These are phyloP conservation scores for Colletotrichum filicis DNA, from an alignment of 2,329 filamentous ascomycete species.

Conservation along the genomic window DNA sequence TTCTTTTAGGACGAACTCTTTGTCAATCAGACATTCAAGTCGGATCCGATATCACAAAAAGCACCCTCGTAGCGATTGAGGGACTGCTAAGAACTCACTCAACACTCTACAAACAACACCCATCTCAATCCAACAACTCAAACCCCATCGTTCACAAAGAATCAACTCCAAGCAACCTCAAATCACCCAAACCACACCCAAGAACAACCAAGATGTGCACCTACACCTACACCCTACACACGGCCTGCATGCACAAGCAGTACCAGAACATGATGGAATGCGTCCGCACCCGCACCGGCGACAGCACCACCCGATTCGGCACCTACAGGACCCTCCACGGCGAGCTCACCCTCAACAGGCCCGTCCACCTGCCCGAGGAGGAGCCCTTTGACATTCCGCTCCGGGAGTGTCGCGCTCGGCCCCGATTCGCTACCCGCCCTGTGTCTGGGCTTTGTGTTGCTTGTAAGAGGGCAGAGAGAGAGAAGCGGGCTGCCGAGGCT, in stretches of 20 bases:
- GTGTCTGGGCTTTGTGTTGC: conserved; percentile 37
- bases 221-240: conserved; percentile 42
- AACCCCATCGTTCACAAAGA: background rate
- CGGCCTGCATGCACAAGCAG: conserved; percentile 43
- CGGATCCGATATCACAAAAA: too few relatives aligned
- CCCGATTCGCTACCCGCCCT: conserved; percentile 38
- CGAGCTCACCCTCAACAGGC: conserved; percentile 32
- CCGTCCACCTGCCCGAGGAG: conserved; percentile 30
- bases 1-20: too few relatives aligned
- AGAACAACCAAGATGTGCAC: conserved; percentile 43
- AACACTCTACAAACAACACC: too few relatives aligned
- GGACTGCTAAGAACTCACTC: too few relatives aligned
- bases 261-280: conserved; percentile 50
- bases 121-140: background rate
- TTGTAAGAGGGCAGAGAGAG: conserved; percentile 32
- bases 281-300: conserved; percentile 36
- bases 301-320: conserved; percentile 22
- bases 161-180: background rate
- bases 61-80: too few relatives aligned
- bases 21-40: too few relatives aligned
- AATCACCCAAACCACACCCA: too few relatives aligned
- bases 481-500: background rate
- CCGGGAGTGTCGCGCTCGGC: conserved; percentile 36
- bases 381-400: conserved; percentile 34
- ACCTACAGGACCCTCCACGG: background rate